These are phyloP conservation scores for Citrullus colocynthis DNA, from an alignment of 306 rosid species.

Conservation along the genomic window DNA sequence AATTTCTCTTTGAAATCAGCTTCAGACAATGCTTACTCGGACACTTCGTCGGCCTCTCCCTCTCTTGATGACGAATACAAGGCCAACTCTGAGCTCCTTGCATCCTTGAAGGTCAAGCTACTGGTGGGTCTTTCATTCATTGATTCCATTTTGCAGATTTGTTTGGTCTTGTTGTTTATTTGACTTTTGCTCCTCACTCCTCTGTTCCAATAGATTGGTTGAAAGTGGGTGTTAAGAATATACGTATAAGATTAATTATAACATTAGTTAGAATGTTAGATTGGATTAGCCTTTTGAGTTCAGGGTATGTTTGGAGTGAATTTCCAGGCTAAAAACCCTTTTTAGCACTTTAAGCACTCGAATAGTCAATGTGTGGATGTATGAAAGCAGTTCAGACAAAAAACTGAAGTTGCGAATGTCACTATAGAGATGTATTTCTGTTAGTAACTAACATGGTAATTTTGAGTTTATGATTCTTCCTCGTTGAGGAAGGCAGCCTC, in stretches of 20 bases:
- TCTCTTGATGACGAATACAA: neutral
- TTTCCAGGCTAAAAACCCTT: too few species aligned
- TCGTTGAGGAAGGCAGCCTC: neutral
- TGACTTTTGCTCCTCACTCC: neutral
- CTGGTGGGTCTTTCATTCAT: conserved; percentile 29
- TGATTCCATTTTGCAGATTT: neutral
- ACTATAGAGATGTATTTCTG: neutral
- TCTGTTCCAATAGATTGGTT: neutral
- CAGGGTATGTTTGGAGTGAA: neutral
- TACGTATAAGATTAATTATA: neutral
- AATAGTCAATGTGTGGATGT: neutral
- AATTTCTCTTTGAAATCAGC: conserved; percentile 25
- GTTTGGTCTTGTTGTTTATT: neutral
- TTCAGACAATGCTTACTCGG: conserved; percentile 18
- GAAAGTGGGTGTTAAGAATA: neutral
- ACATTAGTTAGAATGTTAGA: neutral
- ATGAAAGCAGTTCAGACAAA: neutral
- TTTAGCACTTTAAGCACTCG: too few species aligned
- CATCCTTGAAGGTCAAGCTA: conserved; percentile 58
- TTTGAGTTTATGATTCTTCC: neutral
- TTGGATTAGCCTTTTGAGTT: neutral
- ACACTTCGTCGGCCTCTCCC: conserved; percentile 21
- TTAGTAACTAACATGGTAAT: neutral
- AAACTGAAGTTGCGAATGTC: neutral
- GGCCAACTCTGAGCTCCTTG: conserved; percentile 18